Conservation (phyloP, 179 eudicot genomes). For the Beta macrorhiza region DNA sequence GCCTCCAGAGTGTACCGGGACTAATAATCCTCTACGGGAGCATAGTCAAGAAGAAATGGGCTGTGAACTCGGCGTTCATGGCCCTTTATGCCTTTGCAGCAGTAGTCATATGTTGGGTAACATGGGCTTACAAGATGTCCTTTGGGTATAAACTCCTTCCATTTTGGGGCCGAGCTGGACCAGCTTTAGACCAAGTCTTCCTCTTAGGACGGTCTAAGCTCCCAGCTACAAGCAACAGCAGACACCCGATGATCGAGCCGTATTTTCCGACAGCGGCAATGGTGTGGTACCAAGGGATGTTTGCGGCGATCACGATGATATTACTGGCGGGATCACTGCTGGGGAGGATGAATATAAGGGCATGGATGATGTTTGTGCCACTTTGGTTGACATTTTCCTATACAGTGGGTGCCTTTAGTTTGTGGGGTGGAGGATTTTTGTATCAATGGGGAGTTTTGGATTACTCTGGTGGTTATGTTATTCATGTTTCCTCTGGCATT, state of each 20-base stretch:
- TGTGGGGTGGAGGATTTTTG: slow-evolving; percentile 64
- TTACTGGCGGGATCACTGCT: slow-evolving; percentile 48
- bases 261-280: slow-evolving; percentile 45
- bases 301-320: slow-evolving; percentile 49
- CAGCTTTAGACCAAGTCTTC: slow-evolving; percentile 40
- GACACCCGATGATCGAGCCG: slow-evolving; percentile 11
- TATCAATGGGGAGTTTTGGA: slow-evolving; percentile 61
- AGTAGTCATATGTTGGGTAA: slow-evolving; percentile 56
- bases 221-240: slow-evolving; percentile 29
- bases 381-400: slow-evolving; percentile 53
- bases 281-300: slow-evolving; percentile 61
- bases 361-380: slow-evolving; percentile 66
- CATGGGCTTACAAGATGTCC: slow-evolving; percentile 61
- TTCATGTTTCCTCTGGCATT: slow-evolving; percentile 58
- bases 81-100: slow-evolving; percentile 68
- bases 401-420: slow-evolving; percentile 52
- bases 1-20: slow-evolving; percentile 56
- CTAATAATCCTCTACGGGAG: slow-evolving; percentile 53
- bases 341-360: slow-evolving; percentile 55
- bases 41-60: slow-evolving; percentile 64
- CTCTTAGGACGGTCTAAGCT: slow-evolving; percentile 35
- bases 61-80: slow-evolving; percentile 60
- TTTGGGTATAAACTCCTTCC: slow-evolving; percentile 51
- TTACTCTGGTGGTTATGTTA: slow-evolving; percentile 56
- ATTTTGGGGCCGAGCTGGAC: slow-evolving; percentile 55